Conservation (phyloP, 75 land plant species). For the Chamaecyparis obtusa region DNA sequence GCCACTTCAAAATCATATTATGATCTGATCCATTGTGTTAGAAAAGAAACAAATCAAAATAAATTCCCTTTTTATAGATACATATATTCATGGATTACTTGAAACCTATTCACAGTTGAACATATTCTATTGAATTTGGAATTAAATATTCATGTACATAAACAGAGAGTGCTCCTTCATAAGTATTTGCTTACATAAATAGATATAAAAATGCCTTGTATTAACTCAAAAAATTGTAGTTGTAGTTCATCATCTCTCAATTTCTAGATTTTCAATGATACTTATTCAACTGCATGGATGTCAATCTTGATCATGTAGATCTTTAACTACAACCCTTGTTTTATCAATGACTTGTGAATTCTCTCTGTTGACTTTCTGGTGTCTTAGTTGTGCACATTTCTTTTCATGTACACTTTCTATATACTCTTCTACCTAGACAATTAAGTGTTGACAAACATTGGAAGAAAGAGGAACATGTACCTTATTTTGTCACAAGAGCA, state of each 20-base stretch:
- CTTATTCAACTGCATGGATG: constrained; percentile 67
- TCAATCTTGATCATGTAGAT: constrained; percentile 67
- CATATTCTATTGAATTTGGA: background rate
- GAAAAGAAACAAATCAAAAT: background rate
- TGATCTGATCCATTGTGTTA: background rate
- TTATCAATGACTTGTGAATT: constrained; percentile 62
- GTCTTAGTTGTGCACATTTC: constrained; percentile 60
- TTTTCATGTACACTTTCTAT: constrained; percentile 66
- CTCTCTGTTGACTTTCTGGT: constrained; percentile 69
- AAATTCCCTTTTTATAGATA: background rate
- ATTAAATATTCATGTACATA: background rate
- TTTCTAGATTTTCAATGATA: constrained; percentile 69
- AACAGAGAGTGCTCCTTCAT: background rate
- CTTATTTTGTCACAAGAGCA: background rate
- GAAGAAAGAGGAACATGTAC: background rate
- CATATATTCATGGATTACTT: background rate
- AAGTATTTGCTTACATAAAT: background rate
- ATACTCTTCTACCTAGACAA: constrained; percentile 60
- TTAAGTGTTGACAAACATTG: background rate
- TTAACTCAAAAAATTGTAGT: constrained; percentile 78
- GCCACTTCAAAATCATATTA: background rate
- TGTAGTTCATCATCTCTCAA: constrained; percentile 92
- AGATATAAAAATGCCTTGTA: constrained; percentile 44
- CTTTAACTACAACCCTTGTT: constrained; percentile 68
- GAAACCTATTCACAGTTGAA: too few relatives aligned